phyloP scores from a whole-genome alignment of 2,329 filamentous ascomycete species.

The Ambrosiella xylebori region DNA sequence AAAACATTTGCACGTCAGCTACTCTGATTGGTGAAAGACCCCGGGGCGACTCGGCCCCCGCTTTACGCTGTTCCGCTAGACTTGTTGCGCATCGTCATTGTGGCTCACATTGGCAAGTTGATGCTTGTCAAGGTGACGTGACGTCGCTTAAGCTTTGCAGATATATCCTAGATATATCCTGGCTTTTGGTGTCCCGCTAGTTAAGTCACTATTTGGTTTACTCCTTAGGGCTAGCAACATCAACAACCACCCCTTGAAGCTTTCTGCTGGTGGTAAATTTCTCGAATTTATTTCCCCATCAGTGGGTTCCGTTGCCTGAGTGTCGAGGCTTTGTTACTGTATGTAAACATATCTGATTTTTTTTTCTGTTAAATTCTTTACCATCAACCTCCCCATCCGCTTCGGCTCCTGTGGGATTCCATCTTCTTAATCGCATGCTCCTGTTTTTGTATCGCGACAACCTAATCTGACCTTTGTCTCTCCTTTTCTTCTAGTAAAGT shows the following conservation, averaged over 20 bases:
- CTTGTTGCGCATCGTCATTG: not conserved
- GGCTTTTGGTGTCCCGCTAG: not conserved
- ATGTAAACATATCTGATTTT: not conserved
- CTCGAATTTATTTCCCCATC: not conserved
- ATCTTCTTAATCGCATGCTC: not conserved
- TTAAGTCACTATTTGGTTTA: not conserved
- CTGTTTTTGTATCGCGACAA: not conserved
- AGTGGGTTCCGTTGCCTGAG: too few relatives aligned
- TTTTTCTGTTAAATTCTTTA: constrained; percentile 2
- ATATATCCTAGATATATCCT: constrained; percentile 4
- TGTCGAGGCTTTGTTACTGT: not conserved
- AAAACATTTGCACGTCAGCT: too few relatives aligned
- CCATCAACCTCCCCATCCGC: not conserved
- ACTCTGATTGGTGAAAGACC: too few relatives aligned
- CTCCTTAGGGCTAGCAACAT: not conserved
- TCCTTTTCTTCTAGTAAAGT: not conserved
- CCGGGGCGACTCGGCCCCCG: not conserved
- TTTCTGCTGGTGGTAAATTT: not conserved
- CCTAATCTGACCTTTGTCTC: not conserved
- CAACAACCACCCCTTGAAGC: not conserved
- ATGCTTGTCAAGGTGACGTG: constrained; percentile 3
- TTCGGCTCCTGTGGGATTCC: not conserved
- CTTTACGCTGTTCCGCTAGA: not conserved
- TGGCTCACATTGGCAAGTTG: not conserved
- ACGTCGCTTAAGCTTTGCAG: constrained; percentile 11